phyloP scores from a whole-genome alignment of 176 grass and related monocot species.

The Triticum aestivum region IWGSC_CS_RefSeq_v2.1 NC_057803.1:652327350-652327849 shows the following conservation, averaged over 20 bases:
- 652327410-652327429: neutral
- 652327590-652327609: no score
- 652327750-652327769: neutral
- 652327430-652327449: neutral
- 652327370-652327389: no score
- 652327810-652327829: neutral
- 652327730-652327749: neutral
- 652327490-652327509: neutral
- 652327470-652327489: neutral
- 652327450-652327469: neutral
- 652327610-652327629: no score
- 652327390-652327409: neutral
- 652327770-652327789: neutral
- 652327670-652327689: neutral
- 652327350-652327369: no score
- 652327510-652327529: neutral
- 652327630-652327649: no score
- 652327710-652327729: neutral
- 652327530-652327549: neutral
- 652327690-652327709: neutral
- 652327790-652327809: neutral
- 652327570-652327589: no score
- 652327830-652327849: neutral
- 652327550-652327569: no score
- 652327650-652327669: neutral